Evolutionary conservation across 1,139 yeast species (phyloP).

Genomic region (Lodderomyces oxycetoniae): DNA sequence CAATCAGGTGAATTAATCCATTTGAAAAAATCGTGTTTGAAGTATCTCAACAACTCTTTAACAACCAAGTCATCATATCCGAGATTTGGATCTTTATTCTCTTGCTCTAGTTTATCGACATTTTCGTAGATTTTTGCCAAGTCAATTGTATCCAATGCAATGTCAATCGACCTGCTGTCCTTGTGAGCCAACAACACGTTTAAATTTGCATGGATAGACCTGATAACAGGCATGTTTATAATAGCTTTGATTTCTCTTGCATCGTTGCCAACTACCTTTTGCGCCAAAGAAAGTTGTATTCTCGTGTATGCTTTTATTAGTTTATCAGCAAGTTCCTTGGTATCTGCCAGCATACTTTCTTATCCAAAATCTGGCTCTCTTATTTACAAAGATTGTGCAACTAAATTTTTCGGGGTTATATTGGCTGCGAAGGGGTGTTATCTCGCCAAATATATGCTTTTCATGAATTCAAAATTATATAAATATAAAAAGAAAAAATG

Average conservation of each 20-base stretch:
- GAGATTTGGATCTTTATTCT: slow-evolving; percentile 10
- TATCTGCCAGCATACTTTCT: neutral
- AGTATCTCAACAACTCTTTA: slow-evolving; percentile 65
- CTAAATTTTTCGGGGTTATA: no score
- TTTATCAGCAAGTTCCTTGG: slow-evolving; percentile 2
- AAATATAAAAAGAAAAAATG: no score
- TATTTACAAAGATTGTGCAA: no score
- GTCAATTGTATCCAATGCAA: slow-evolving; percentile 26
- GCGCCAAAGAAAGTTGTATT: slow-evolving; percentile 5
- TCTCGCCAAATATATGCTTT: no score
- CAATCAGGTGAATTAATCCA: slow-evolving; percentile 82
- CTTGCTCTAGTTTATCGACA: slow-evolving; percentile 28
- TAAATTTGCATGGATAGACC: slow-evolving; percentile 7
- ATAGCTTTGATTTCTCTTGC: slow-evolving; percentile 1
- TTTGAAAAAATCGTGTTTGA: slow-evolving; percentile 70
- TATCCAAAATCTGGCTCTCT: slow-evolving; percentile 2
- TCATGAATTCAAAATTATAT: neutral
- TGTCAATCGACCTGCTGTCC: slow-evolving; percentile 8
- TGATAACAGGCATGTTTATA: slow-evolving; percentile 7
- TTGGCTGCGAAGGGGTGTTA: no score
- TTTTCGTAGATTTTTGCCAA: slow-evolving; percentile 33
- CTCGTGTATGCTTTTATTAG: slow-evolving; percentile 8
- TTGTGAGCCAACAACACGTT: slow-evolving; percentile 9
- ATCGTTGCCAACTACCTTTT: neutral
- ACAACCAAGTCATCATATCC: slow-evolving; percentile 71